phyloP scores from a whole-genome alignment of 2,329 filamentous ascomycete species.

The Apiospora kogelbergensis region DNA sequence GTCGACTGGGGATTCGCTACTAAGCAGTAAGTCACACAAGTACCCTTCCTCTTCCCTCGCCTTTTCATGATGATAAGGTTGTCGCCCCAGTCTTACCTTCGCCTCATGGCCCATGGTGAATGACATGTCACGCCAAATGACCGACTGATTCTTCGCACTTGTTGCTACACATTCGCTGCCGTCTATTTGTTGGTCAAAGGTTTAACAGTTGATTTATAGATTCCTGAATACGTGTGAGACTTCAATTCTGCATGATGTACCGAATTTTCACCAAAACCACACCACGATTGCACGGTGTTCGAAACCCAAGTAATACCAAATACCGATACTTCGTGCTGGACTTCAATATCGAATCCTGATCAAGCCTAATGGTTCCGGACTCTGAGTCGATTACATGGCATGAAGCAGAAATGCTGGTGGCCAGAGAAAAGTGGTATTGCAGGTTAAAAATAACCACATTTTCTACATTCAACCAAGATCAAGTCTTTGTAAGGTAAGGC shows the following conservation, averaged over 20 bases:
- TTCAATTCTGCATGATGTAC: background rate
- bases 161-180: background rate
- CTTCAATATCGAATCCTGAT: conserved; percentile 12
- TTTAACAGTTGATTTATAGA: conserved; percentile 15
- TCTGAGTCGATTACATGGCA: background rate
- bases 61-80: conserved; percentile 52
- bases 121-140: conserved; percentile 54
- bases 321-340: conserved; percentile 44
- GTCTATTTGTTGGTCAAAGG: background rate
- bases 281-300: conserved; percentile 35
- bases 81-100: conserved; percentile 59
- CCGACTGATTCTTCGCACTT: conserved; percentile 36
- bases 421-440: background rate
- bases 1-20: background rate
- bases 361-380: background rate
- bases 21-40: background rate
- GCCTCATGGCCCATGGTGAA: conserved; percentile 49
- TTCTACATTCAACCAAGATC: background rate
- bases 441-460: background rate
- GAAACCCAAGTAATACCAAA: conserved; percentile 45
- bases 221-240: background rate
- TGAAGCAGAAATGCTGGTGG: background rate
- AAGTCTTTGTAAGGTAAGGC: conserved; percentile 25
- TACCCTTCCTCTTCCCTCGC: conserved; percentile 13
- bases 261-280: background rate